Conservation (phyloP, 2,329 filamentous ascomycete genomes). For the Xylogone sp. region DNA sequence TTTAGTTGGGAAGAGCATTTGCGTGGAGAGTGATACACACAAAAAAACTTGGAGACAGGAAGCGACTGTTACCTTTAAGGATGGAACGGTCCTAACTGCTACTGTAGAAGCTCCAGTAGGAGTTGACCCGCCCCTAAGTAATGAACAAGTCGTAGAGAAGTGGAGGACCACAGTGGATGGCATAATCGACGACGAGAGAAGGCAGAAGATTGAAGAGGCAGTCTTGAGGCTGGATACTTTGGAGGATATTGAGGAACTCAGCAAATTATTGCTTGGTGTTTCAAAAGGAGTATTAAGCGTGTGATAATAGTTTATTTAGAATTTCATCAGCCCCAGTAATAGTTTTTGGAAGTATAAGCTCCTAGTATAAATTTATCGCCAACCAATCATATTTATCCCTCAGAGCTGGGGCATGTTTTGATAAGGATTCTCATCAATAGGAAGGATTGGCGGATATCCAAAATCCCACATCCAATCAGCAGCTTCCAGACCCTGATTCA, state of each 20-base stretch:
- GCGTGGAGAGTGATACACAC: conserved; percentile 12
- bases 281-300: conserved; percentile 1
- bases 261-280: conserved; percentile 10
- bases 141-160: conserved; percentile 34
- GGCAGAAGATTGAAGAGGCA: conserved; percentile 26
- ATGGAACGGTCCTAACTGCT: conserved; percentile 15
- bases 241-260: conserved; percentile 19
- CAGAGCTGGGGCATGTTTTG: not conserved
- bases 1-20: conserved; percentile 27
- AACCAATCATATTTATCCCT: too few relatives aligned
- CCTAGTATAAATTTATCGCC: too few relatives aligned
- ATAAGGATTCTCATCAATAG: not conserved
- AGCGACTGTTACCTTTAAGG: conserved; percentile 20
- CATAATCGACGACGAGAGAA: conserved; percentile 26
- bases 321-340: too few relatives aligned
- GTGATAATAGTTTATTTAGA: too few relatives aligned
- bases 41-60: conserved; percentile 10
- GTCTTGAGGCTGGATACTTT: conserved; percentile 26
- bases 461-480: not conserved
- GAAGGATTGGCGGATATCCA: not conserved
- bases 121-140: conserved; percentile 28
- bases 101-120: conserved; percentile 25
- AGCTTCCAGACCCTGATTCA: not conserved
- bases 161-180: conserved; percentile 27
- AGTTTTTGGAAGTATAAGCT: too few relatives aligned